Conservation (phyloP, 2,329 filamentous ascomycete genomes). For the Calonectria leucothoes region DNA sequence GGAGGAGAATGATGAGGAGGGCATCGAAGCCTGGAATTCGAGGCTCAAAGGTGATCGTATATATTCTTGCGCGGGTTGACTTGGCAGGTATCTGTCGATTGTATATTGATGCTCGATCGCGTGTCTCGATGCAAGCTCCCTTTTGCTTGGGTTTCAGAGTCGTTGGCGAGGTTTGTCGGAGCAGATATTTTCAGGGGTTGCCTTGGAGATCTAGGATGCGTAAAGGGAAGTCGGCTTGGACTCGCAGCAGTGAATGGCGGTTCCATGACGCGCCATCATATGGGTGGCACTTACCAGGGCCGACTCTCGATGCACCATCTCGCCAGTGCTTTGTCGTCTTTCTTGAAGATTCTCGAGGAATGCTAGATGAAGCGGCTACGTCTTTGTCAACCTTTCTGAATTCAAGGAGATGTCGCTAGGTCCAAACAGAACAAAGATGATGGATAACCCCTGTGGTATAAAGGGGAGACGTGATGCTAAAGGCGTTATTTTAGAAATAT, state of each 20-base stretch:
- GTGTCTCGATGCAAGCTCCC: not conserved
- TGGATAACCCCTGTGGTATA: not conserved
- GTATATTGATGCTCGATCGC: not conserved
- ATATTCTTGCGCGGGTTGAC: no score
- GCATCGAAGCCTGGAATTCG: not conserved
- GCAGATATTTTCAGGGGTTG: not conserved
- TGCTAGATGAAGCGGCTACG: not conserved
- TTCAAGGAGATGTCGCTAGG: not conserved
- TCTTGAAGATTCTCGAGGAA: no score
- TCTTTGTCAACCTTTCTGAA: not conserved
- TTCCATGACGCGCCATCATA: no score
- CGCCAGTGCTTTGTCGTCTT: not conserved
- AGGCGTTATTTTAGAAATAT: not conserved
- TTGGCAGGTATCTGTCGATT: not conserved
- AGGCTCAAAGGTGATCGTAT: no score
- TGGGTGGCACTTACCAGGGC: no score
- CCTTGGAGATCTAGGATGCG: no score
- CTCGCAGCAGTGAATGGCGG: not conserved
- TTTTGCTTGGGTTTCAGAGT: not conserved
- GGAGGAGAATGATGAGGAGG: not conserved
- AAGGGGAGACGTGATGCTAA: not conserved
- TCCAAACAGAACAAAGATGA: not conserved
- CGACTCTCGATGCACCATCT: not conserved
- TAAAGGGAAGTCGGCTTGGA: not conserved
- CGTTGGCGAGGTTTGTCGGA: not conserved